Percentiles rank a stretch among this genome's conserved stretches.
Evolutionary conservation across 1,139 yeast genomes (phyloP).

Genomic region (Debaryomyces nepalensis): DNA sequence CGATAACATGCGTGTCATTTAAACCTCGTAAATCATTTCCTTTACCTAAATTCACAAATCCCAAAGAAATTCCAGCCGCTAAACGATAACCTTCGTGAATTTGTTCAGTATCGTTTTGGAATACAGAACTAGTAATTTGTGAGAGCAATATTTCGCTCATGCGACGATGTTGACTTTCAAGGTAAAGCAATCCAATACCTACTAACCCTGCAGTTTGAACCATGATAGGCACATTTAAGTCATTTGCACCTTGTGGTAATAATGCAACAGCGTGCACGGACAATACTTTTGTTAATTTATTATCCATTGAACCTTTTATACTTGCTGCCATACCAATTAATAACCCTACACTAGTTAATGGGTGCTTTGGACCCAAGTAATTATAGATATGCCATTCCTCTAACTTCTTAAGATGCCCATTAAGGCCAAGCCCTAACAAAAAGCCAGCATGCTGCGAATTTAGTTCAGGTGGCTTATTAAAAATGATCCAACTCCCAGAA

Average conservation of each 20-base stretch:
- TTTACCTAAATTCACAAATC: conserved; percentile 82
- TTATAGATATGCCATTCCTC: conserved; percentile 98
- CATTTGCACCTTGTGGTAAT: conserved; percentile 89
- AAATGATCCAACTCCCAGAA: conserved; percentile 90
- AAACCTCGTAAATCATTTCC: conserved; percentile 68
- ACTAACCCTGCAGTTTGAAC: conserved; percentile 93
- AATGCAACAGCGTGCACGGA: conserved; percentile 94
- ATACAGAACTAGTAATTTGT: conserved; percentile 62
- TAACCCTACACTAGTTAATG: conserved; percentile 82
- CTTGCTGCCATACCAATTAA: conserved; percentile 94
- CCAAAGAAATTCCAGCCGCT: conserved; percentile 88
- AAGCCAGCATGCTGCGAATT: conserved; percentile 94
- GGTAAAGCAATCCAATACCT: conserved; percentile 85
- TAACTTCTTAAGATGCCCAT: conserved; percentile 80
- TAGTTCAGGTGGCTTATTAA: conserved; percentile 73
- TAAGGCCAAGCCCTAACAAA: conserved; percentile 86
- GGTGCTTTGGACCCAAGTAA: conserved; percentile 88
- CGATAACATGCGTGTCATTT: conserved; percentile 74
- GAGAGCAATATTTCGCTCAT: conserved; percentile 82
- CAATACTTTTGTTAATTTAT: conserved; percentile 84
- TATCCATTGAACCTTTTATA: conserved; percentile 79
- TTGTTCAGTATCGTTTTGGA: conserved; percentile 59
- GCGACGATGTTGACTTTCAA: conserved; percentile 78
- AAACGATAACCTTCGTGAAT: conserved; percentile 84
- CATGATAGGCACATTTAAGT: conserved; percentile 77